A percentile compares a stretch with the other conserved stretches of the same genome.
Evolutionary conservation across 2,329 filamentous ascomycete genomes (phyloP).

Genomic region (Alternaria conjuncta): DNA sequence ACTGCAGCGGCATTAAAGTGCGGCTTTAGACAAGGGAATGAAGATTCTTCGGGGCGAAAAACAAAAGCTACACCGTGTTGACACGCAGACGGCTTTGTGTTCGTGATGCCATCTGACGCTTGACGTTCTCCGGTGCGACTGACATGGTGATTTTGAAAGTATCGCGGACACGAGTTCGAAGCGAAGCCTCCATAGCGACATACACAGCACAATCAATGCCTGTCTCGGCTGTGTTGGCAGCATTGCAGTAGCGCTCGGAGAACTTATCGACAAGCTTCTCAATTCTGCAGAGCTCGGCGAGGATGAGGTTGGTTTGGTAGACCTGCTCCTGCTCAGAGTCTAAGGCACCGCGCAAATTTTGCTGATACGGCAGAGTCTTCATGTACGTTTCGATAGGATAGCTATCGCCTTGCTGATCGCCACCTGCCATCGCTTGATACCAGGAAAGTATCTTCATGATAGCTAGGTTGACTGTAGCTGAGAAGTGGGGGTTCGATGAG

Average conservation of each 20-base stretch:
- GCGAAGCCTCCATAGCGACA: slow-evolving; percentile 36
- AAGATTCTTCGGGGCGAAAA: slow-evolving; percentile 6
- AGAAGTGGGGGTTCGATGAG: slow-evolving; percentile 46
- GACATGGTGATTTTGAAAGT: slow-evolving; percentile 48
- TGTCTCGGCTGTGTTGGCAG: slow-evolving; percentile 25
- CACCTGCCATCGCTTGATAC: slow-evolving; percentile 44
- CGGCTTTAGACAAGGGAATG: slow-evolving; percentile 5
- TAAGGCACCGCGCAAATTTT: slow-evolving; percentile 29
- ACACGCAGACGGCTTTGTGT: slow-evolving; percentile 37
- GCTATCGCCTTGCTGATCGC: slow-evolving; percentile 23
- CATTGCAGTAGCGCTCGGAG: slow-evolving; percentile 43
- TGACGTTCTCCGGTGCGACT: slow-evolving; percentile 43
- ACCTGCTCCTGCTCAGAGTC: slow-evolving; percentile 40
- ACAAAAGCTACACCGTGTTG: slow-evolving; percentile 32
- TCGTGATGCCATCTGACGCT: slow-evolving; percentile 41
- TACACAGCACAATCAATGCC: slow-evolving; percentile 42
- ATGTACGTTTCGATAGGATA: slow-evolving; percentile 32
- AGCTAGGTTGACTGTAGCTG: slow-evolving; percentile 44
- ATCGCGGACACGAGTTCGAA: slow-evolving; percentile 45
- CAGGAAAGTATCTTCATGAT: slow-evolving; percentile 47
- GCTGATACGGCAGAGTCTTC: slow-evolving; percentile 36
- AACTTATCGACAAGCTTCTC: slow-evolving; percentile 49
- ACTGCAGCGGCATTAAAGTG: not conserved
- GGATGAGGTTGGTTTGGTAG: slow-evolving; percentile 40
- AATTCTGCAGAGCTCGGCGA: slow-evolving; percentile 43